Evolutionary conservation across 345 rosid genomes (phyloP), one percentile per base, ranked within the genome.

Genomic region (Clausena lansium): DNA sequence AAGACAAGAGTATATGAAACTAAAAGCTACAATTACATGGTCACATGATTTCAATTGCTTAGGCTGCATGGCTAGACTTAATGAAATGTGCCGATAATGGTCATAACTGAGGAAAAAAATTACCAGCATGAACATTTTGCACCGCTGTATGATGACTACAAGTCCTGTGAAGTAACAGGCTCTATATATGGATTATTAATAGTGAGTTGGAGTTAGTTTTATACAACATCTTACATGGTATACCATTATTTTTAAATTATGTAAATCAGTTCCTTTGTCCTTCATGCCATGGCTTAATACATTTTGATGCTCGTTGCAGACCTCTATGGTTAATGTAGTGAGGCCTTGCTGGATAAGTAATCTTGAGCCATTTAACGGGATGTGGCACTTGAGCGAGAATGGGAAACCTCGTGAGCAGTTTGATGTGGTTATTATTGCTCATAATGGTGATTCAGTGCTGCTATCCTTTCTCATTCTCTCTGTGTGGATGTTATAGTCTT

Each of bases 301-400:
- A 71, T 54, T 76, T 85, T 68, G 59, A 75, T 81, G 32, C 75
- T 64, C 83, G 60, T 24, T 82, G 86, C 88, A 93, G 99, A 91
- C 88, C 78, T 73, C 77, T 77, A 67, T 86, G 89, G 92, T 89
- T 57, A 78, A 86, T 83, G 86, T 95, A 80, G 93, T 84, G 76
- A 92, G 99, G 76, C 99, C 98, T 85, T 92, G 94, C 88, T 95
- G 99, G 96, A 90, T 93, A 68, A 92, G 98, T 85, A 91, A 86
- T 84, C 80, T 95, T 2, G 97, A 93, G 75, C 92, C 97, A 6
- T 89, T 87, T 59, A 92, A 93, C 77, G 96, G 98, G 73, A 89
- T 85, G 96, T 95, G 99, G 98, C 92, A 93, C 80, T 84, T 95
- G 80, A 93, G 91, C 52, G 99, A 93, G 88, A 91, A 95, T 61